Evolutionary conservation across 2,329 filamentous ascomycete genomes (phyloP).

Genomic region (Canariomyces notabilis): DNA sequence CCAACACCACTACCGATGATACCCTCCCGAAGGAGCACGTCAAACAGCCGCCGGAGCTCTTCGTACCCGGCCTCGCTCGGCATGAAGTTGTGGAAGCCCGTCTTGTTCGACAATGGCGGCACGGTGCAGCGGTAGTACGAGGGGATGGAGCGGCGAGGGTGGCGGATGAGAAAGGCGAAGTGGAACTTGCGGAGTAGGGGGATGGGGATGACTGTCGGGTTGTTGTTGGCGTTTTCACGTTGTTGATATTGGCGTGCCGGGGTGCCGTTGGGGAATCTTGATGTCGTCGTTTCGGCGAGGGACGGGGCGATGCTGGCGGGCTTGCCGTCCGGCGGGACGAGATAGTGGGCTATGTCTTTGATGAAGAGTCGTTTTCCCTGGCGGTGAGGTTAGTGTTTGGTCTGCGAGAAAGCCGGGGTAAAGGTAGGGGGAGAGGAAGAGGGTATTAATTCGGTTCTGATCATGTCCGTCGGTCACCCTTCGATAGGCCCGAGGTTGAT

Average conservation of each 20-base stretch:
- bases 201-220: slow-evolving; percentile 79
- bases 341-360: slow-evolving; percentile 95
- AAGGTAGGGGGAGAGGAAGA: not conserved
- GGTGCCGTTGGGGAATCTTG: slow-evolving; percentile 21
- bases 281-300: slow-evolving; percentile 38
- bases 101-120: slow-evolving; percentile 75
- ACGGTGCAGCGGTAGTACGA: slow-evolving; percentile 94
- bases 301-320: slow-evolving; percentile 71
- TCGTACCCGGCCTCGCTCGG: slow-evolving; percentile 84
- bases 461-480: too few relatives aligned
- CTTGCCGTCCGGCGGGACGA: slow-evolving; percentile 69
- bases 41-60: slow-evolving; percentile 81
- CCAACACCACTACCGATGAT: slow-evolving; percentile 74
- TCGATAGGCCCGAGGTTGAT: too few relatives aligned
- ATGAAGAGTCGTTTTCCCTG: slow-evolving; percentile 78
- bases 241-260: slow-evolving; percentile 31
- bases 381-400: slow-evolving; percentile 42
- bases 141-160: slow-evolving; percentile 85
- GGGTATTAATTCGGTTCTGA: not conserved
- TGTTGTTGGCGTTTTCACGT: slow-evolving; percentile 39
- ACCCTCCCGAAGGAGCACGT: slow-evolving; percentile 67
- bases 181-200: slow-evolving; percentile 75
- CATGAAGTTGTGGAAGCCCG: slow-evolving; percentile 83
- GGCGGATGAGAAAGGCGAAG: slow-evolving; percentile 94
- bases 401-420: too few relatives aligned